Percentiles rank a stretch among this genome's conserved stretches.
Evolutionary conservation across 495 filamentous ascomycete genomes (phyloP).

Genomic region (Aspergillus incahuasiensis): DNA sequence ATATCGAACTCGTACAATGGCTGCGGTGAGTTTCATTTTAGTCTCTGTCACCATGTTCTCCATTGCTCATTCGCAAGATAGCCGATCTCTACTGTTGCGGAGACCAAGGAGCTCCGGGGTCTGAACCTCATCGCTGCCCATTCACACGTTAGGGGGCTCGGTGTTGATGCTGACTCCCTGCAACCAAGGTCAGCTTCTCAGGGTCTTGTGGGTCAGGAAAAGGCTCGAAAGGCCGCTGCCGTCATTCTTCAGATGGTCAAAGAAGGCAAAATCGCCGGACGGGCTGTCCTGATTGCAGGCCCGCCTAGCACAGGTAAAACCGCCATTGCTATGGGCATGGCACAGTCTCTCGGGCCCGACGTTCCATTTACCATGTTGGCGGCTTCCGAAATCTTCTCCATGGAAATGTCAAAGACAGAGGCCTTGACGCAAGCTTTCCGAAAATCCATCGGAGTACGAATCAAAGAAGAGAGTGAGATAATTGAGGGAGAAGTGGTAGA

Average conservation of each 20-base stretch:
- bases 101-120: slow-evolving; percentile 89
- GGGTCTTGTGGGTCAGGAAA: slow-evolving; percentile 95
- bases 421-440: slow-evolving; percentile 96
- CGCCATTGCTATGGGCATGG: slow-evolving; percentile 98
- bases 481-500: slow-evolving; percentile 99
- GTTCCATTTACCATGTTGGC: slow-evolving; percentile 95
- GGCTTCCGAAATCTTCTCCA: slow-evolving; percentile 92
- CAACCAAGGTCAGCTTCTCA: slow-evolving; percentile 84
- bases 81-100: slow-evolving; percentile 88
- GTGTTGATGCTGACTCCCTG: slow-evolving; percentile 86
- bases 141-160: slow-evolving; percentile 93
- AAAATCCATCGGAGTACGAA: slow-evolving; percentile 92
- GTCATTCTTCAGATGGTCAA: slow-evolving; percentile 98
- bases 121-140: slow-evolving; percentile 97
- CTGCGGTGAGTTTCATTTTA: slow-evolving; percentile 32
- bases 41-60: slow-evolving; percentile 4
- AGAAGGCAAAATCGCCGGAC: slow-evolving; percentile 94
- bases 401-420: slow-evolving; percentile 99
- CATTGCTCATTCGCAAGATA: slow-evolving; percentile 26
- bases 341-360: slow-evolving; percentile 87
- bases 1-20: slow-evolving; percentile 26
- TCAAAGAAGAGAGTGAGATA: slow-evolving; percentile 97
- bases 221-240: slow-evolving; percentile 91
- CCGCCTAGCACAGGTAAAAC: slow-evolving; percentile 98
- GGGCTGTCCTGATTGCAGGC: slow-evolving; percentile 91